Evolutionary conservation across 225 moss, liverwort and hornwort species (phyloP).

Genomic region (Sphagnum contortum): DNA sequence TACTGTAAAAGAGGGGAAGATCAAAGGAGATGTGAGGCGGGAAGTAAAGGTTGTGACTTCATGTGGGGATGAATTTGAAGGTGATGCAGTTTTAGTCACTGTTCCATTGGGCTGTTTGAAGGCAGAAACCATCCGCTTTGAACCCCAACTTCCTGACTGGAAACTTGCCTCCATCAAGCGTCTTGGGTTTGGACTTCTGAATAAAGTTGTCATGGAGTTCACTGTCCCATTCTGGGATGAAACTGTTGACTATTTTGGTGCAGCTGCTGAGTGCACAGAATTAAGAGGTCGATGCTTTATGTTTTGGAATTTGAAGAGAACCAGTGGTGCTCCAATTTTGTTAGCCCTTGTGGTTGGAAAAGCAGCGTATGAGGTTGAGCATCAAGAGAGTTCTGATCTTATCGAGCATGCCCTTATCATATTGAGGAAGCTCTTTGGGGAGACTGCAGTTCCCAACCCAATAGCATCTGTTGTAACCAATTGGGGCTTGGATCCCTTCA

Average conservation of each 20-base stretch:
- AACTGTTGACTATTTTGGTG: conserved; percentile 57
- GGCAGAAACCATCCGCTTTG: conserved; percentile 31
- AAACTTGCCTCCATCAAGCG: conserved; percentile 47
- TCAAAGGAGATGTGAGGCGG: conserved; percentile 19
- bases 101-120: conserved; percentile 58
- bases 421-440: conserved; percentile 41
- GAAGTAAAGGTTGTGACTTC: conserved; percentile 36
- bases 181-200: conserved; percentile 49
- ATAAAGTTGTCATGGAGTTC: conserved; percentile 61
- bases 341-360: conserved; percentile 55
- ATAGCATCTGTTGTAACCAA: conserved; percentile 44
- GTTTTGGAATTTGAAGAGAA: conserved; percentile 59
- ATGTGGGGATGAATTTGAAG: conserved; percentile 35
- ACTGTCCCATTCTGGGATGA: conserved; percentile 52
- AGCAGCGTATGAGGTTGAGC: conserved; percentile 34
- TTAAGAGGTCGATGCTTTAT: conserved; percentile 51
- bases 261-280: conserved; percentile 40
- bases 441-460: conserved; percentile 41
- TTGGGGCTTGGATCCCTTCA: conserved; percentile 47
- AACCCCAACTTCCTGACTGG: conserved; percentile 48
- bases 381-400: conserved; percentile 22
- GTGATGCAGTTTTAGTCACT: conserved; percentile 48
- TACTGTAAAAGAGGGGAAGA: conserved; percentile 24
- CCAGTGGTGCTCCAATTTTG: conserved; percentile 44
- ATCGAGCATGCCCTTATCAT: conserved; percentile 39